Evolutionary conservation across 495 filamentous ascomycete species (phyloP), one percentile per base, ranked within the genome.

Genomic region (Trichoderma reesei): DNA sequence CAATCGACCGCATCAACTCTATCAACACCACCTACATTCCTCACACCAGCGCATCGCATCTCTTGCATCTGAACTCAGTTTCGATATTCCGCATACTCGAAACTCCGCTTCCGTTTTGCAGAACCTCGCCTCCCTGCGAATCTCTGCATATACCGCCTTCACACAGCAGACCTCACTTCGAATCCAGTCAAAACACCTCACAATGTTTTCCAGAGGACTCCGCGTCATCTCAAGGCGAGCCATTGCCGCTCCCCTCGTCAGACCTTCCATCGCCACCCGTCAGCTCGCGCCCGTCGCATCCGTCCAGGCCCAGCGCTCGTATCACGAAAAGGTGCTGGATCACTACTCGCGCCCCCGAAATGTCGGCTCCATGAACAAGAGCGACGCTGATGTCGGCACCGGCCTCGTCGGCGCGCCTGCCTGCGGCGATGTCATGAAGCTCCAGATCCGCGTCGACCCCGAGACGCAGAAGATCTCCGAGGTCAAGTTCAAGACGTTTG

Each of bases 401-500:
- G 95, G 95, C 5, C 87, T 99, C 54, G 95, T 98, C 59, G 94
- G 94, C 63, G 94, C 94, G n/a, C 92, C 92, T 59, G 89, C 89
- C 18, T 85, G 89, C 73, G 93, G 94, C 76, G 93, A 98, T 76
- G 93, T 98, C 68, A 99, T 99, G 90, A 96, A 96, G 75, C 86
- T 99, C 48, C 92, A 99, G 80, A 99, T 99, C 76, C 88, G 90
- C 63, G 95, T 99, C 69, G 91, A 98, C 78, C 90, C 90, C 61
- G 82, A 86, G 42, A 89, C 86, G 73, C 88, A 95, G 71, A 91
- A 86, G 63, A 99, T 99, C 75, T 85, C 84, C 66, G 95, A 99
- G 66, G 92, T 96, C 68, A 91, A 92, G 74, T 76, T 76, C 74
- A 75, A 99, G 86, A 98, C 95, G 0, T 99, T 99, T 73, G 95